Conservation (phyloP, 768 basidiomycete genomes). For the Trametes villosa region DNA sequence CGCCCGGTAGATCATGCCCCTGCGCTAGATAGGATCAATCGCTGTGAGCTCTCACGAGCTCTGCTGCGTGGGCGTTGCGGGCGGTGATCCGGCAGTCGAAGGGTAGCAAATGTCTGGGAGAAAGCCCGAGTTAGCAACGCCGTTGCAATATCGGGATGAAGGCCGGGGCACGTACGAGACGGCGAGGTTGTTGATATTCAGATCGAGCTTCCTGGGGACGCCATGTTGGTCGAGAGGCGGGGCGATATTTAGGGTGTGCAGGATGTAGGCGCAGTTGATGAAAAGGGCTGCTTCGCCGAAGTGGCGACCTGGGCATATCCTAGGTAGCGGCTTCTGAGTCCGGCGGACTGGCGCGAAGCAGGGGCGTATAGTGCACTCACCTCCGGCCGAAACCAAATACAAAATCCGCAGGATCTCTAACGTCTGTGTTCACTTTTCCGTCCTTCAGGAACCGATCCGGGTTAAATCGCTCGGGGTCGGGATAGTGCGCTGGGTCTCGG, state of each 20-base stretch:
- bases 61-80: slow-evolving; percentile 8
- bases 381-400: slow-evolving; percentile 24
- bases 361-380: background rate
- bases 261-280: slow-evolving; percentile 9
- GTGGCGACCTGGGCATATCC: slow-evolving; percentile 12
- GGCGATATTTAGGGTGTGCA: slow-evolving; percentile 9
- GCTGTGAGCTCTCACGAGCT: slow-evolving; percentile 1
- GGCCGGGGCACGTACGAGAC: slow-evolving; percentile 2
- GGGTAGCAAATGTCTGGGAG: background rate
- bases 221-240: slow-evolving; percentile 8
- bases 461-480: slow-evolving; percentile 16
- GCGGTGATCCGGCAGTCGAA: slow-evolving; percentile 9
- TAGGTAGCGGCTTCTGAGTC: too few relatives aligned
- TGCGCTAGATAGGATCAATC: too few relatives aligned
- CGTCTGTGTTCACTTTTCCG: background rate
- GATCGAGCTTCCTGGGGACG: background rate
- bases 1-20: too few relatives aligned
- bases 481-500: slow-evolving; percentile 13
- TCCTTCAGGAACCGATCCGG: slow-evolving; percentile 18
- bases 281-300: slow-evolving; percentile 8
- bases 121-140: background rate
- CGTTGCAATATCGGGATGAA: too few relatives aligned
- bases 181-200: slow-evolving; percentile 2
- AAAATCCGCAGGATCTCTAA: slow-evolving; percentile 16
- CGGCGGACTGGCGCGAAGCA: too few relatives aligned